A percentile compares a stretch with the other conserved stretches of the same genome.
These are phyloP conservation scores for Aschersonia sp. DNA, from an alignment of 2,329 filamentous ascomycete species.

Conservation along the genomic window DNA sequence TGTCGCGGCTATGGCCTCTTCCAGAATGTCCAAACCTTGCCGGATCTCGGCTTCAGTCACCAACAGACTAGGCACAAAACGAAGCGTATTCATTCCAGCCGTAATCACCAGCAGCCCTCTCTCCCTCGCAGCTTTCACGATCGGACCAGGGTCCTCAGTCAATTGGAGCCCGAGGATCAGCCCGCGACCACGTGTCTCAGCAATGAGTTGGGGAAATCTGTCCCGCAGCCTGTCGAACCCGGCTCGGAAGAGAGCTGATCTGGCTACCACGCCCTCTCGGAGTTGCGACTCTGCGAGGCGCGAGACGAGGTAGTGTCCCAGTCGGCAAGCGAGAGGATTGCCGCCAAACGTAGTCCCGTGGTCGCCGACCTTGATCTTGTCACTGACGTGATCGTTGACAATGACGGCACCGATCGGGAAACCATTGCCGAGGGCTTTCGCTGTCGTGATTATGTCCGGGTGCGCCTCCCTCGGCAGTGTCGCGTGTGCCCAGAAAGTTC, in stretches of 20 bases:
- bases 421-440: constrained; percentile 92
- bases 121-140: constrained; percentile 78
- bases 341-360: constrained; percentile 92
- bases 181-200: constrained; percentile 69
- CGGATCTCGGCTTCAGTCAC: constrained; percentile 72
- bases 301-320: constrained; percentile 75
- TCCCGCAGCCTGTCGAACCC: constrained; percentile 32
- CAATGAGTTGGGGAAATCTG: constrained; percentile 52
- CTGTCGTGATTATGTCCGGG: constrained; percentile 85
- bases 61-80: constrained; percentile 79
- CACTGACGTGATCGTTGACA: constrained; percentile 23
- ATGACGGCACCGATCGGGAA: constrained; percentile 74
- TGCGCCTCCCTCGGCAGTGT: constrained; percentile 65
- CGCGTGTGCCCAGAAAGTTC: constrained; percentile 78
- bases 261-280: constrained; percentile 54
- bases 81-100: constrained; percentile 78
- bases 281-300: constrained; percentile 59
- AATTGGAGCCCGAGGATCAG: constrained; percentile 82
- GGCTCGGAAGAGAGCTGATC: constrained; percentile 36
- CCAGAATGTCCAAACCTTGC: constrained; percentile 61
- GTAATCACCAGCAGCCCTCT: constrained; percentile 82
- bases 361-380: constrained; percentile 47
- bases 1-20: constrained; percentile 43
- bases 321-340: constrained; percentile 71
- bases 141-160: constrained; percentile 51